Conservation (phyloP, 1,284 basidiomycete species). For the Rugiboletus extremiorientalis region DNA sequence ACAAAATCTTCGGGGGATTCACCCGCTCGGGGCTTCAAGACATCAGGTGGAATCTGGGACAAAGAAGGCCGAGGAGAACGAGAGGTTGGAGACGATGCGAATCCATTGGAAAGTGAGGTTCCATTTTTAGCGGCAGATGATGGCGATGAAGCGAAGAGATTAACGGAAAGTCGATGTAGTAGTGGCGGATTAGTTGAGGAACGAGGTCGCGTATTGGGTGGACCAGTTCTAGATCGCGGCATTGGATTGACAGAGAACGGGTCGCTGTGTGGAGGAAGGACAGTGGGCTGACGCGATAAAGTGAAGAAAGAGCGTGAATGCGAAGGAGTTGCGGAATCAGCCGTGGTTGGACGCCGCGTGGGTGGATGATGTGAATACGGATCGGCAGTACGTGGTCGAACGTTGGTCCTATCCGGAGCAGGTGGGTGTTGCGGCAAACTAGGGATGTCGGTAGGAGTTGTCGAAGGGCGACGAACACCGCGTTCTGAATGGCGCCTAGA, state of each 20-base stretch:
- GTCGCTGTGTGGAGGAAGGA: conserved; percentile 17
- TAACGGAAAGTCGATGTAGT: conserved; percentile 69
- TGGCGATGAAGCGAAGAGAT: conserved; percentile 55
- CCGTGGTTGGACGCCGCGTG: conserved; percentile 29
- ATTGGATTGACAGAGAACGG: conserved; percentile 8
- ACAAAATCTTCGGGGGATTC: conserved; percentile 77
- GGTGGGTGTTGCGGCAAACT: conserved; percentile 12
- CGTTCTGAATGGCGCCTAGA: conserved; percentile 55
- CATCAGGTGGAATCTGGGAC: conserved; percentile 43
- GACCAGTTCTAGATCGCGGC: conserved; percentile 16
- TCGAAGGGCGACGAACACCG: conserved; percentile 25
- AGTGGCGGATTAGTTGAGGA: conserved; percentile 71
- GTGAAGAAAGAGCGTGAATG: conserved; percentile 29
- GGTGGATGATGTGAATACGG: conserved; percentile 13
- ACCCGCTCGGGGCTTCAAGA: conserved; percentile 55
- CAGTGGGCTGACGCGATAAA: conserved; percentile 20
- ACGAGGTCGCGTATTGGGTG: conserved; percentile 42
- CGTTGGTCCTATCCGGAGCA: conserved; percentile 3
- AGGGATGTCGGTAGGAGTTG: conserved; percentile 10
- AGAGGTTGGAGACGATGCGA: conserved; percentile 34
- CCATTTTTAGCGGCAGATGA: conserved; percentile 34
- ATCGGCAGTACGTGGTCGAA: conserved; percentile 22
- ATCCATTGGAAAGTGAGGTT: conserved; percentile 23
- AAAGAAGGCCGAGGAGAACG: conserved; percentile 49
- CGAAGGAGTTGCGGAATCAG: conserved; percentile 24